These are phyloP conservation scores for Brassica carinata DNA, from an alignment of 345 rosid genomes.

Conservation along the genomic window DNA sequence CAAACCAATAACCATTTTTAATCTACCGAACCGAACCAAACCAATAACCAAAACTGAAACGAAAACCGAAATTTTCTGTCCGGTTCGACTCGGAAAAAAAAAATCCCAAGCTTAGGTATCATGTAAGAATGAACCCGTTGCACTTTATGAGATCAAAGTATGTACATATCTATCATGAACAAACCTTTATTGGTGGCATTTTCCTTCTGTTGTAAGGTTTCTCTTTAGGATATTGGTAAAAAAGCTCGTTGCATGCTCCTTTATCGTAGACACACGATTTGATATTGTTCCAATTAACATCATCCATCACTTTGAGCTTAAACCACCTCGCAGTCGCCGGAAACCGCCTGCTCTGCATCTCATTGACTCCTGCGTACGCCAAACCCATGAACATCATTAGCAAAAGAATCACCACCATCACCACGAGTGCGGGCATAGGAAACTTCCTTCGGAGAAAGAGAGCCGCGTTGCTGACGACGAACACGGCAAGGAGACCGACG, in stretches of 20 bases:
- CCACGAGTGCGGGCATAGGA: constrained; percentile 55
- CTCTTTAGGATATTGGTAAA: constrained; percentile 22
- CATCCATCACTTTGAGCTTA: constrained; percentile 44
- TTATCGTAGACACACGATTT: constrained; percentile 65
- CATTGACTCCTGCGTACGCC: constrained; percentile 56
- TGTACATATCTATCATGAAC: background rate
- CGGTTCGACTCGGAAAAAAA: background rate
- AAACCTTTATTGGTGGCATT: constrained; percentile 63
- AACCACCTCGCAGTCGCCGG: constrained; percentile 67
- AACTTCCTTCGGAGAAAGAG: constrained; percentile 45
- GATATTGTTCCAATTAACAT: constrained; percentile 55
- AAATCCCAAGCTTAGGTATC: background rate
- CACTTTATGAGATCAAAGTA: background rate
- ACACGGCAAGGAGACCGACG: constrained; percentile 51
- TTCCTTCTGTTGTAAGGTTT: constrained; percentile 47
- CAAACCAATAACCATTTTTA: background rate
- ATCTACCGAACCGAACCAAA: background rate
- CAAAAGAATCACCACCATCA: constrained; percentile 54
- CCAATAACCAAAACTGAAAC: background rate
- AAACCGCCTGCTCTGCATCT: constrained; percentile 50
- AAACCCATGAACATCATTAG: constrained; percentile 66
- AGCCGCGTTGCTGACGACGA: constrained; percentile 47
- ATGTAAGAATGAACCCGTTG: background rate
- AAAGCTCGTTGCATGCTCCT: constrained; percentile 47
- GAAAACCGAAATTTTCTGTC: background rate